Evolutionary conservation across 768 basidiomycete genomes (phyloP).

Genomic region (Lepiota subincarnata): DNA sequence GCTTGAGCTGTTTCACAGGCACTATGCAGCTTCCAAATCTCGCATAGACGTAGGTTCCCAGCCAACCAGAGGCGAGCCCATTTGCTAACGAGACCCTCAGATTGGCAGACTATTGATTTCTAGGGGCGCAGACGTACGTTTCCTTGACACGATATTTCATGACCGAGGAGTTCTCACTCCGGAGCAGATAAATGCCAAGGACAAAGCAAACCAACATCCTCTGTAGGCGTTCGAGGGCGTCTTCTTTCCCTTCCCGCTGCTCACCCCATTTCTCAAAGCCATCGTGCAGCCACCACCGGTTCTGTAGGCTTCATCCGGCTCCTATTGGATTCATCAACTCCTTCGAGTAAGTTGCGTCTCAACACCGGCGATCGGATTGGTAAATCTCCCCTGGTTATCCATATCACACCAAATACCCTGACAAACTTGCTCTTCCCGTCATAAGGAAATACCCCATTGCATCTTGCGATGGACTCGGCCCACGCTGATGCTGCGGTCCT

Average conservation of each 20-base stretch:
- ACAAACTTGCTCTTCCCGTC: slow-evolving; percentile 14
- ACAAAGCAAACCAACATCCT: slow-evolving; percentile 89
- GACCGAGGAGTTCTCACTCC: slow-evolving; percentile 29
- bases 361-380: slow-evolving; percentile 84
- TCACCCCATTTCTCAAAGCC: slow-evolving; percentile 42
- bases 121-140: slow-evolving; percentile 86
- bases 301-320: slow-evolving; percentile 85
- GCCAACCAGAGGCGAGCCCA: slow-evolving; percentile 19
- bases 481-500: slow-evolving; percentile 88
- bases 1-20: slow-evolving; percentile 42
- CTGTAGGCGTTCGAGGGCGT: slow-evolving; percentile 49
- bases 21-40: slow-evolving; percentile 92
- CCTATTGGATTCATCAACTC: slow-evolving; percentile 80
- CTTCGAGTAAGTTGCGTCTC: slow-evolving; percentile 70
- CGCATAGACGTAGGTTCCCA: slow-evolving; percentile 64
- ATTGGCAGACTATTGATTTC: slow-evolving; percentile 83
- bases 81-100: slow-evolving; percentile 42
- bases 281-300: slow-evolving; percentile 95
- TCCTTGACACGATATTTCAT: slow-evolving; percentile 25
- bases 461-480: slow-evolving; percentile 95
- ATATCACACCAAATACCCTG: slow-evolving; percentile 13
- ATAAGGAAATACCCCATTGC: slow-evolving; percentile 90
- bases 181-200: slow-evolving; percentile 85
- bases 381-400: slow-evolving; percentile 30
- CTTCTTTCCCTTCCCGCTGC: slow-evolving; percentile 16